A percentile compares a stretch with the other conserved stretches of the same genome.
Evolutionary conservation across 2,329 filamentous ascomycete species (phyloP).

Genomic region (Tolypocladium nubicola): DNA sequence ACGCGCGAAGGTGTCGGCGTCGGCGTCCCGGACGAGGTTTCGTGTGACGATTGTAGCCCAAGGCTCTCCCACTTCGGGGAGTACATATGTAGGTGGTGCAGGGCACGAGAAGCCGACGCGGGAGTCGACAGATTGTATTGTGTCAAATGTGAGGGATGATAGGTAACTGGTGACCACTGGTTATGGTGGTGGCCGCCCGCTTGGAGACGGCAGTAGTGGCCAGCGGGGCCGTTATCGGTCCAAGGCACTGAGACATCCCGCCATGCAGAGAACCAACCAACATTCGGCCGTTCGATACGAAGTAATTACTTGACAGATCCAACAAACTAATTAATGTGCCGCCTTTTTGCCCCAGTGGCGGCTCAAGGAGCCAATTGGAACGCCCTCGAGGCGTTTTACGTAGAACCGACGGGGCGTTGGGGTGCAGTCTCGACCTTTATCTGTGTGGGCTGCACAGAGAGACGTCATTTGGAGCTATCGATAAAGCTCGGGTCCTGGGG

Average conservation of each 20-base stretch:
- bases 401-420: not conserved
- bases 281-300: not conserved
- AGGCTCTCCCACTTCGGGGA: not conserved
- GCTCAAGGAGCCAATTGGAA: not conserved
- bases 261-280: not conserved
- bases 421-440: not conserved
- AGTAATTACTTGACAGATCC: not conserved
- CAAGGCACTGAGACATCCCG: not conserved
- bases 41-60: not conserved
- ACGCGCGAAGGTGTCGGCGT: not conserved
- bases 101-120: not conserved
- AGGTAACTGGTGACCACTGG: not conserved
- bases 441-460: not conserved
- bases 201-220: not conserved
- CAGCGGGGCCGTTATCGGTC: not conserved
- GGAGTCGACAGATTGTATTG: not conserved
- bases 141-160: not conserved
- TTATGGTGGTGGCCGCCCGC: not conserved
- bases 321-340: not conserved
- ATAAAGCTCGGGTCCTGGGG: not conserved
- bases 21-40: not conserved
- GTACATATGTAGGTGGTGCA: not conserved
- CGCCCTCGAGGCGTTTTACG: not conserved
- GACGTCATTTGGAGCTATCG: slow-evolving; percentile 1
- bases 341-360: not conserved